phyloP scores from a whole-genome alignment of 768 basidiomycete species.

The Leucogyrophana mollusca region DNA sequence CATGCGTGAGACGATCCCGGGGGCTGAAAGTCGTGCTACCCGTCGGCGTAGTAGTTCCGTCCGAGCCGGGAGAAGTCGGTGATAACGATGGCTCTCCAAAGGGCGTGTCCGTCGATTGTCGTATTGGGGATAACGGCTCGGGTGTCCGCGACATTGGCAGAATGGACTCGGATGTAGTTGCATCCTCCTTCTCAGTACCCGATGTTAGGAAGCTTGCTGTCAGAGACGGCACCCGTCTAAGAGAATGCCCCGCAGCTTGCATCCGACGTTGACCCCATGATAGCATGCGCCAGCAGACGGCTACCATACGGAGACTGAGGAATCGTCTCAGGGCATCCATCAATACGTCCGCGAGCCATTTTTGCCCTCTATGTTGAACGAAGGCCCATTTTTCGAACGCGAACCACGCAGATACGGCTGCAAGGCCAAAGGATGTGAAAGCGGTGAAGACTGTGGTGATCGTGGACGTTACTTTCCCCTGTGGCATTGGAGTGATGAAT shows the following conservation, averaged over 20 bases:
- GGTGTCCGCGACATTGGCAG: constrained; percentile 1
- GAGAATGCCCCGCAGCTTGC: constrained; percentile 4
- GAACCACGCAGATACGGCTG: constrained; percentile 74
- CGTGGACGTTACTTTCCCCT: constrained; percentile 57
- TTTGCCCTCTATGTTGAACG: constrained; percentile 58
- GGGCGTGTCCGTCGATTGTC: constrained; percentile 3
- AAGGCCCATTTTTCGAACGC: constrained; percentile 69
- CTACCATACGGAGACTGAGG: constrained; percentile 27
- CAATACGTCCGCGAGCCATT: constrained; percentile 67
- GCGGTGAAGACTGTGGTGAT: constrained; percentile 71
- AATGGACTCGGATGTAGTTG: background rate
- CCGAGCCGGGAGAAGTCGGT: too few species aligned
- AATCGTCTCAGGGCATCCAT: constrained; percentile 42
- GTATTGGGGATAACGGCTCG: constrained; percentile 6
- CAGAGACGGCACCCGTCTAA: constrained; percentile 3
- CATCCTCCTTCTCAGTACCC: constrained; percentile 6
- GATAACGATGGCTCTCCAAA: background rate
- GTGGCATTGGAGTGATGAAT: background rate
- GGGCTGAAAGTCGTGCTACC: background rate
- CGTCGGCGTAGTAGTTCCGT: too few species aligned
- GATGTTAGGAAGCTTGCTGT: constrained; percentile 2
- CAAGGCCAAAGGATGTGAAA: constrained; percentile 68
- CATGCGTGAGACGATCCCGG: constrained; percentile 28
- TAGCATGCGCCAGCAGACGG: background rate
- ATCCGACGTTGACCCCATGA: constrained; percentile 1